Evolutionary conservation across 2,329 filamentous ascomycete genomes (phyloP), one percentile per base, ranked within the genome.

Genomic region (Fusarium sp.): DNA sequence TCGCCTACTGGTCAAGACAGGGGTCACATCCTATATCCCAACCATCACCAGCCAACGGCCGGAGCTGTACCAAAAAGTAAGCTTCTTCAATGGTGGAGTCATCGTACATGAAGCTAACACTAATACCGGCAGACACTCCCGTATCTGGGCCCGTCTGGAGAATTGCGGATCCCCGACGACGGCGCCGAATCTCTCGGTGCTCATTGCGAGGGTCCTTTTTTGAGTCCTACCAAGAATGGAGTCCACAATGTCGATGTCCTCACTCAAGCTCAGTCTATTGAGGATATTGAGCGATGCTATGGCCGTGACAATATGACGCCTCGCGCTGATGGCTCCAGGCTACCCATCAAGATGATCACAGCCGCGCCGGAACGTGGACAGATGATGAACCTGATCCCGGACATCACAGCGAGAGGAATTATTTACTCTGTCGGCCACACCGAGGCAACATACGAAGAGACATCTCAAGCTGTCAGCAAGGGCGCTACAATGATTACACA

Each of bases 401-500:
- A 87, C 51, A 81, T 96, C 64, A 80, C 81, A 13, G 78, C 82
- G 3, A 81, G 84, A 40, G 88, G 85, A 57, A 93, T 96, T 70
- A 81, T 91, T 67, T 92, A 88, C 76, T 90, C 91, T 2, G 90
- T 96, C 63, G 93, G 93, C 7, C 93, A 97, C 77, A 92, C 92
- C 0, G 91, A 96, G 74, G 91, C 92, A 12, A 92, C 90, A 0
- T 96, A 94, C 73, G 91, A 96, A 75, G 84, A 94, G 73, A 92
- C 91, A 1, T 87, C 89, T 5, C 78, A 80, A 5, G 91, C 91
- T 19, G 85, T 95, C 4, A 81, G 80, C n/a, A 83, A 87, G 7
- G 93, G 93, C 47, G 91, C 91, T 2, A 91, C 85, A 44, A 96
- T 96, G 91, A 91, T 97, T 66, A 97, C 93, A 0, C 93, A 97